Evolutionary conservation across 176 grass and related monocot species (phyloP).

Genomic region (Pharus latifolius): DNA sequence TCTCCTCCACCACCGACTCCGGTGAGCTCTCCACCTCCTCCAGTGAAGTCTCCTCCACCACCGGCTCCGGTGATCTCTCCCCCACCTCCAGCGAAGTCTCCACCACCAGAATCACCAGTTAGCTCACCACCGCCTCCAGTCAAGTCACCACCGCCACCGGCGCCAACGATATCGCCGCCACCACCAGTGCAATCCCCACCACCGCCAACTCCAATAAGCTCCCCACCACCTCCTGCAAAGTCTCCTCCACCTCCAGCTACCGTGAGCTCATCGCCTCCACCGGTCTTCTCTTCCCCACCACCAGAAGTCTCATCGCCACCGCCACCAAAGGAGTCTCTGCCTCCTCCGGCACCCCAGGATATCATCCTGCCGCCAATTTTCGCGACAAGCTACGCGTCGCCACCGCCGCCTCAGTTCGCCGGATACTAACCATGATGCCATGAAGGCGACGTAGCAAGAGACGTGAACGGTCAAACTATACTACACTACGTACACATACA

Average conservation of each 20-base stretch:
- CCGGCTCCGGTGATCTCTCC: not conserved
- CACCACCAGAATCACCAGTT: not conserved
- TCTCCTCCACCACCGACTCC: not conserved
- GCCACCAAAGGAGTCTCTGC: not conserved
- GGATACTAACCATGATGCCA: conserved; percentile 22
- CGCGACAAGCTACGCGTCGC: conserved; percentile 24
- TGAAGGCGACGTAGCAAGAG: not conserved
- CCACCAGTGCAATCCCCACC: not conserved
- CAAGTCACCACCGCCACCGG: not conserved
- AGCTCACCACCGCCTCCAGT: not conserved
- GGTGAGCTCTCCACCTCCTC: not conserved
- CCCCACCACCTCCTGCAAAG: not conserved
- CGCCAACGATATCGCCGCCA: not conserved
- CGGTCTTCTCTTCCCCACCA: not conserved
- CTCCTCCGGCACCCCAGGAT: conserved; percentile 13
- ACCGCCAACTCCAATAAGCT: not conserved
- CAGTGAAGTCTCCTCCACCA: not conserved
- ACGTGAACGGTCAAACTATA: not conserved
- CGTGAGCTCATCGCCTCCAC: not conserved
- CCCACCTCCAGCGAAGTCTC: not conserved
- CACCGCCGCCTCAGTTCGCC: conserved; percentile 41
- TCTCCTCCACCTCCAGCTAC: not conserved
- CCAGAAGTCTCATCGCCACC: not conserved
- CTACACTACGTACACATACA: not conserved
- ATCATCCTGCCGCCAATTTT: conserved; percentile 37